Evolutionary conservation across 2,329 filamentous ascomycete genomes (phyloP), one percentile per base, ranked within the genome.

Genomic region (Colletotrichum sublineola): DNA sequence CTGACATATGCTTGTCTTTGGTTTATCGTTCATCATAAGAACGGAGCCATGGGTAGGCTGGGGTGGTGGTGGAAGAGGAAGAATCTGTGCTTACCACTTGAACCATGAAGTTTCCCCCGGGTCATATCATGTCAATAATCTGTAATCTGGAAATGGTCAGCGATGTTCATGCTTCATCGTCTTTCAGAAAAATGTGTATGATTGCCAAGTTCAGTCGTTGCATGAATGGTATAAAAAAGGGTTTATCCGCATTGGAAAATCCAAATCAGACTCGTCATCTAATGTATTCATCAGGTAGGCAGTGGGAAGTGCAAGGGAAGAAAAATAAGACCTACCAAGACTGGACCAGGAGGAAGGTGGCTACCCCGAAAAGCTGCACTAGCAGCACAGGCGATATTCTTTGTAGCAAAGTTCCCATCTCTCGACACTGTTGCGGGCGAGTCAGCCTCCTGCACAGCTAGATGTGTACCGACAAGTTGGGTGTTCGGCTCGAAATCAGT

Each of bases 191-290:
- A 56, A 7, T 7, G 18, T 20, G n/a, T 63, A 44, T 53, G 42
- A 24, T 40, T 71, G 71, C 71, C 74, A 65, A 57, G 75, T 77
- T 87, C 86, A 87, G 85, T 70, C 46, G 81, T 85, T 78, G 88
- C 88, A 90, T 90, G 88, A 90, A 90, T 90, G 88, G 81, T 81
- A 81, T 64, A 85, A 83, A 82, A 83, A 80, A 46, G 36, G 46
- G 82, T 83, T 89, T 89, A 85, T 90, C 88, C 86, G 84, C 88
- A 90, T 87, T 85, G 87, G 87, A 69, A 81, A 86, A 88, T 83
- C 86, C 87, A 84, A 84, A 88, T 90, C 86, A 89, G 88, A 89
- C 88, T 90, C 88, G 88, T 90, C 88, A 90, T 90, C 88, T 89
- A 86, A 58, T 55, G 48, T 81, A 81, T 75, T 83, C 83, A 83